Evolutionary conservation across 768 basidiomycete species (phyloP).

Genomic region (Vararia minispora): DNA sequence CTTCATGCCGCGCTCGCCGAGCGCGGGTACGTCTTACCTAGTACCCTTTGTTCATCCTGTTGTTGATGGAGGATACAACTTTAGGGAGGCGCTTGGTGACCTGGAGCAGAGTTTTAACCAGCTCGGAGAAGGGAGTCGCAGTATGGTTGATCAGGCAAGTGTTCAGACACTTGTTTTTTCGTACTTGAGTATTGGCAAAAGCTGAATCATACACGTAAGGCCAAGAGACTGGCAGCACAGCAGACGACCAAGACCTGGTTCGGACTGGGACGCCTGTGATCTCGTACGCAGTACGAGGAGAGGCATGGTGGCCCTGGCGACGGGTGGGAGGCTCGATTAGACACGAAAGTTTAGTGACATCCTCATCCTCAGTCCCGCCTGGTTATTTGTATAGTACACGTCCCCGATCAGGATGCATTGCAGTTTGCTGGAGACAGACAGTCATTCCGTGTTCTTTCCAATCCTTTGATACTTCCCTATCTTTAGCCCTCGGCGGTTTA

Average conservation of each 20-base stretch:
- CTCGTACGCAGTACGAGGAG: constrained; percentile 13
- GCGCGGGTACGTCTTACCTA: constrained; percentile 38
- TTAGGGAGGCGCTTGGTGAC: constrained; percentile 52
- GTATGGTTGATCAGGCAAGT: constrained; percentile 51
- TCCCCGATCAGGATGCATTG: no score
- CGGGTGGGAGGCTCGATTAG: no score
- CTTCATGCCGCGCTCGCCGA: constrained; percentile 41
- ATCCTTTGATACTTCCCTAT: no score
- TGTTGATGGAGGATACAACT: not conserved
- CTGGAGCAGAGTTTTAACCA: constrained; percentile 53
- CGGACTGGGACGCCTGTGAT: no score
- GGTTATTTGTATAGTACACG: no score
- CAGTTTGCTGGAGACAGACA: no score
- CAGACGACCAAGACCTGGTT: constrained; percentile 61
- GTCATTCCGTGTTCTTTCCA: no score
- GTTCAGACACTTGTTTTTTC: no score
- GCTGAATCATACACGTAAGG: constrained; percentile 24
- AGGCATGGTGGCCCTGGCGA: constrained; percentile 21
- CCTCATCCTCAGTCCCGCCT: no score
- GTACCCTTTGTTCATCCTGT: not conserved
- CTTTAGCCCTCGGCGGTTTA: no score
- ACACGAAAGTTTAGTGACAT: no score
- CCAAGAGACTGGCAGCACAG: constrained; percentile 50
- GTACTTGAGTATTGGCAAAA: not conserved
- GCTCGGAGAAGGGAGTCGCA: constrained; percentile 54